A percentile compares a stretch with the other conserved stretches of the same genome.
Evolutionary conservation across 176 grass and related monocot genomes (phyloP).

Genomic region (Panicum miliaceum): DNA sequence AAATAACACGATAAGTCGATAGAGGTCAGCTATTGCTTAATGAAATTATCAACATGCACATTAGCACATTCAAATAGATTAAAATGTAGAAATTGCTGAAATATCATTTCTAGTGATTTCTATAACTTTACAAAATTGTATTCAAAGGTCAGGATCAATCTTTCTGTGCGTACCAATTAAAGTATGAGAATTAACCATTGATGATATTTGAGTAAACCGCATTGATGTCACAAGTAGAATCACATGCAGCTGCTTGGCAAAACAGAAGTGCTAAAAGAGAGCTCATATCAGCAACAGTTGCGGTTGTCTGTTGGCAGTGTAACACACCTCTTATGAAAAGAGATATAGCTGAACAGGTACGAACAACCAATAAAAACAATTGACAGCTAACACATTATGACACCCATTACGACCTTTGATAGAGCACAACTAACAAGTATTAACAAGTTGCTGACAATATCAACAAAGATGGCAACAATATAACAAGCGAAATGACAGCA

Average conservation of each 20-base stretch:
- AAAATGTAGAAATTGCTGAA: no score
- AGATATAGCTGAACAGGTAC: conserved; percentile 10
- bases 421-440: conserved; percentile 19
- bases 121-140: background rate
- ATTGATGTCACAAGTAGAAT: background rate
- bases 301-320: conserved; percentile 7
- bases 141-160: conserved; percentile 12
- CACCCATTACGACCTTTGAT: background rate
- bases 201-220: background rate
- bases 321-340: conserved; percentile 14
- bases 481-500: background rate
- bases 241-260: background rate
- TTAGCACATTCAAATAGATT: no score
- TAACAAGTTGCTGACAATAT: background rate
- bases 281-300: conserved; percentile 28
- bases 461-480: background rate
- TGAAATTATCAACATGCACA: background rate
- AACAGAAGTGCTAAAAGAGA: background rate
- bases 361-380: conserved; percentile 5
- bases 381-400: background rate
- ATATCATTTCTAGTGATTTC: background rate
- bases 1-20: background rate
- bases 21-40: background rate
- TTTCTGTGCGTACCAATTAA: background rate
- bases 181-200: background rate